Conservation (phyloP, 441 rosid genomes). For the Gossypium davidsonii region DNA sequence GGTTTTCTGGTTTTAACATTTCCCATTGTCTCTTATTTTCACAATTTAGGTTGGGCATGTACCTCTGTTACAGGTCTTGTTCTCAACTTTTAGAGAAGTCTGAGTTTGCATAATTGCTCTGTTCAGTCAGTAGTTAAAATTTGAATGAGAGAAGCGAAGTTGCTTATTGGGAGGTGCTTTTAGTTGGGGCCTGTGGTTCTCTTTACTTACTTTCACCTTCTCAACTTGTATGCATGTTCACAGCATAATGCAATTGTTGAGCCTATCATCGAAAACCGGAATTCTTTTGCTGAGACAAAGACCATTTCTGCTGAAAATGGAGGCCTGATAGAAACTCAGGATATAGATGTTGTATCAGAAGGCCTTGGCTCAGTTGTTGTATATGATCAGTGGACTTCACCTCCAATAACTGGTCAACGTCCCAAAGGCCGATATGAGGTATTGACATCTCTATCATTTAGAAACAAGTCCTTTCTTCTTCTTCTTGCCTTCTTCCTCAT, state of each 20-base stretch:
- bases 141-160: neutral
- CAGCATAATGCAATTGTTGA: slow-evolving; percentile 60
- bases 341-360: slow-evolving; percentile 84
- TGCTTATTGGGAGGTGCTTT: neutral
- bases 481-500: slow-evolving; percentile 17
- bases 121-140: neutral
- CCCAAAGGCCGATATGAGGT: slow-evolving; percentile 98
- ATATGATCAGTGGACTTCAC: slow-evolving; percentile 86
- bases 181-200: neutral
- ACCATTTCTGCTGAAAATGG: slow-evolving; percentile 64
- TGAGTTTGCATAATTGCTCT: neutral
- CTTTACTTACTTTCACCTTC: neutral
- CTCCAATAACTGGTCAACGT: slow-evolving; percentile 67
- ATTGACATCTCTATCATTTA: slow-evolving; percentile 17
- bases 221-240: slow-evolving; percentile 22
- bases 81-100: neutral
- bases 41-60: neutral
- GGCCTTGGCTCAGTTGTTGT: slow-evolving; percentile 61
- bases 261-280: slow-evolving; percentile 55
- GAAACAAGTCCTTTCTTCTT: slow-evolving; percentile 1
- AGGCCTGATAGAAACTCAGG: slow-evolving; percentile 55
- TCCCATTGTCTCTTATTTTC: neutral
- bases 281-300: slow-evolving; percentile 59
- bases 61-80: neutral
- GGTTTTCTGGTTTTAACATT: neutral